A percentile compares a stretch with the other conserved stretches of the same genome.
phyloP scores from a whole-genome alignment of 805 yeast species.

The Yamadazyma sp. region DNA sequence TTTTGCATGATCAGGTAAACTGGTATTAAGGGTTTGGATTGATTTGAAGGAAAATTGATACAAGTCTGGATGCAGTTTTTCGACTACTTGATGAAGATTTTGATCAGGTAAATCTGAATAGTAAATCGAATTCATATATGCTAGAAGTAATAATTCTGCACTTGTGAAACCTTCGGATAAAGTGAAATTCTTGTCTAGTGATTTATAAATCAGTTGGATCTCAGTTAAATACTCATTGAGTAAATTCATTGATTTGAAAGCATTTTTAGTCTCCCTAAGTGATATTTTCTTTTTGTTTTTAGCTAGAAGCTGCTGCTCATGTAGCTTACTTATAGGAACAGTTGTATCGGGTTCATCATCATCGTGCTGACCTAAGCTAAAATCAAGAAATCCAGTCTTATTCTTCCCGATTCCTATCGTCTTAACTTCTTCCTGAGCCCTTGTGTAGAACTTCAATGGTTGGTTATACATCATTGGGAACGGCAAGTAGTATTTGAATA shows the following conservation, averaged over 20 bases:
- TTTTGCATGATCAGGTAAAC: conserved; percentile 7
- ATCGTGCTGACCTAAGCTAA: conserved; percentile 17
- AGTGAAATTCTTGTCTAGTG: background rate
- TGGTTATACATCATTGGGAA: conserved; percentile 76
- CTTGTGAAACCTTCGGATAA: conserved; percentile 4
- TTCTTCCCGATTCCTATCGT: conserved; percentile 27
- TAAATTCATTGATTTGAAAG: conserved; percentile 24
- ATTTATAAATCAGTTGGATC: conserved; percentile 7
- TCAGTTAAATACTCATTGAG: conserved; percentile 9
- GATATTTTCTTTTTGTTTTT: conserved; percentile 30
- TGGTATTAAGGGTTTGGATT: too few relatives aligned
- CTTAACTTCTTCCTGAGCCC: conserved; percentile 33
- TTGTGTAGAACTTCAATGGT: conserved; percentile 46
- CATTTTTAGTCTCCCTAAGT: conserved; percentile 30
- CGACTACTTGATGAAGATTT: conserved; percentile 7
- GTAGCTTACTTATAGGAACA: conserved; percentile 33
- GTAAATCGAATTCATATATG: conserved; percentile 7
- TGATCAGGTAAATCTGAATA: conserved; percentile 10
- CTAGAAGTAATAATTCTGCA: conserved; percentile 10
- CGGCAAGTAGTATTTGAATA: conserved; percentile 52
- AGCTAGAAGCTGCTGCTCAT: conserved; percentile 32
- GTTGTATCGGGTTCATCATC: conserved; percentile 16
- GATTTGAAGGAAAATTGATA: background rate
- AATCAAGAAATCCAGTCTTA: conserved; percentile 28
- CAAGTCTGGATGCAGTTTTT: conserved; percentile 5